A percentile compares a stretch with the other conserved stretches of the same genome.
These are phyloP conservation scores for Microthlaspi erraticum DNA, from an alignment of 345 rosid genomes.

Conservation along the genomic window DNA sequence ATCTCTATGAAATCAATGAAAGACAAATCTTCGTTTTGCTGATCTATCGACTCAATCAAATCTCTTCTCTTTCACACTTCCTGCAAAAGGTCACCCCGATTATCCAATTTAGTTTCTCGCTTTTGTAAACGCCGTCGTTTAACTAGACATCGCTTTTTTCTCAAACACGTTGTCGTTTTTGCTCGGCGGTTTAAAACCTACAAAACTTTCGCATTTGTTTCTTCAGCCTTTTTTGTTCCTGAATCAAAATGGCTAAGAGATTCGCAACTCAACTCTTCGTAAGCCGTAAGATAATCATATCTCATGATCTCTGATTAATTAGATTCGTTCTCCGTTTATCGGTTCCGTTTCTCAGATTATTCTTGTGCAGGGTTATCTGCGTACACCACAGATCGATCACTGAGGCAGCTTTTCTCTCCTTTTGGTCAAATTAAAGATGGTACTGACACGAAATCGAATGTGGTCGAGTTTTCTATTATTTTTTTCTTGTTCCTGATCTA, in stretches of 20 bases:
- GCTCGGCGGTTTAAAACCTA: not conserved
- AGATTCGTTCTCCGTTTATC: slow-evolving; percentile 2
- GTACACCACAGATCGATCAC: slow-evolving; percentile 56
- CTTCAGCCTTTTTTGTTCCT: not conserved
- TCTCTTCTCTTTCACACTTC: not conserved
- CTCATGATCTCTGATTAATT: slow-evolving; percentile 45
- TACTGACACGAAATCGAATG: slow-evolving; percentile 29
- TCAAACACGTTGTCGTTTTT: not conserved
- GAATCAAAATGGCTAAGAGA: slow-evolving; percentile 48
- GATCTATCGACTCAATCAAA: not conserved
- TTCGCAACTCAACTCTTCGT: slow-evolving; percentile 55
- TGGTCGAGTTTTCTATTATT: slow-evolving; percentile 21
- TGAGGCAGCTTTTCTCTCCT: slow-evolving; percentile 56
- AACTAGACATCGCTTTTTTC: too few species aligned
- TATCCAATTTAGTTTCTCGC: not conserved
- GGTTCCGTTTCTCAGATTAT: slow-evolving; percentile 47
- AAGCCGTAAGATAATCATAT: slow-evolving; percentile 49
- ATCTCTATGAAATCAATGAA: not conserved
- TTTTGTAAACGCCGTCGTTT: too few species aligned
- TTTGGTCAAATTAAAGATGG: slow-evolving; percentile 69
- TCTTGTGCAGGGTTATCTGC: slow-evolving; percentile 54
- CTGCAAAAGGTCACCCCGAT: not conserved
- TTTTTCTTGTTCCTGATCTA: slow-evolving; percentile 32
- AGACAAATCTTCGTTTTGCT: not conserved
- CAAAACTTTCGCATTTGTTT: not conserved